These are phyloP conservation scores for Lachancea thermotolerans DNA, from an alignment of 805 yeast species.

Conservation along the genomic window DNA sequence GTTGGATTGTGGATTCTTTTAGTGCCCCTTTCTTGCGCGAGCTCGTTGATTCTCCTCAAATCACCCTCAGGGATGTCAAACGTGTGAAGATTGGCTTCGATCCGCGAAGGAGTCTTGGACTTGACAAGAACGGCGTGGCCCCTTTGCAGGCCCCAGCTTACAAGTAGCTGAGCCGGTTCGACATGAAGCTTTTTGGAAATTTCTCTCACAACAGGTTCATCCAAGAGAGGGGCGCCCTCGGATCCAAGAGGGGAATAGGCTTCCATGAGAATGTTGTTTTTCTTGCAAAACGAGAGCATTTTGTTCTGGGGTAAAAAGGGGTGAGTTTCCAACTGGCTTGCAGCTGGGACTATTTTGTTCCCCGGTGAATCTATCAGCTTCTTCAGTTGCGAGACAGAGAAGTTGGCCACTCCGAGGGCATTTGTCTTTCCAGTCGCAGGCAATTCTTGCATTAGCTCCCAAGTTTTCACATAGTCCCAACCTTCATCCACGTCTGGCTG, in stretches of 20 bases:
- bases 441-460: slow-evolving; percentile 56
- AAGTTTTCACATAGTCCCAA: slow-evolving; percentile 49
- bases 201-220: slow-evolving; percentile 36
- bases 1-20: slow-evolving; percentile 27
- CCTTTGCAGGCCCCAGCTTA: slow-evolving; percentile 56
- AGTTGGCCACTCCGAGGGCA: slow-evolving; percentile 76
- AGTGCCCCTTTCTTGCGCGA: slow-evolving; percentile 26
- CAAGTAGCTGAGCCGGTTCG: slow-evolving; percentile 44
- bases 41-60: slow-evolving; percentile 24
- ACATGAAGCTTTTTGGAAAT: slow-evolving; percentile 38
- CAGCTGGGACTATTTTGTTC: slow-evolving; percentile 54
- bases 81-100: slow-evolving; percentile 32
- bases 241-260: slow-evolving; percentile 80
- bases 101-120: slow-evolving; percentile 40
- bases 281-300: slow-evolving; percentile 44
- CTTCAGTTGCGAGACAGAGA: slow-evolving; percentile 46
- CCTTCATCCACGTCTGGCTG: slow-evolving; percentile 31
- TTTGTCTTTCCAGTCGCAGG: slow-evolving; percentile 44
- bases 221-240: slow-evolving; percentile 44
- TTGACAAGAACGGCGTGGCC: slow-evolving; percentile 49
- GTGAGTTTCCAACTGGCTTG: slow-evolving; percentile 72
- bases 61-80: slow-evolving; percentile 34
- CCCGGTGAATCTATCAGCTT: slow-evolving; percentile 43
- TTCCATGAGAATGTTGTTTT: slow-evolving; percentile 50
- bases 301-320: slow-evolving; percentile 63